phyloP scores from a whole-genome alignment of 768 basidiomycete genomes.

The Pleurotus salmoneostramineus region DNA sequence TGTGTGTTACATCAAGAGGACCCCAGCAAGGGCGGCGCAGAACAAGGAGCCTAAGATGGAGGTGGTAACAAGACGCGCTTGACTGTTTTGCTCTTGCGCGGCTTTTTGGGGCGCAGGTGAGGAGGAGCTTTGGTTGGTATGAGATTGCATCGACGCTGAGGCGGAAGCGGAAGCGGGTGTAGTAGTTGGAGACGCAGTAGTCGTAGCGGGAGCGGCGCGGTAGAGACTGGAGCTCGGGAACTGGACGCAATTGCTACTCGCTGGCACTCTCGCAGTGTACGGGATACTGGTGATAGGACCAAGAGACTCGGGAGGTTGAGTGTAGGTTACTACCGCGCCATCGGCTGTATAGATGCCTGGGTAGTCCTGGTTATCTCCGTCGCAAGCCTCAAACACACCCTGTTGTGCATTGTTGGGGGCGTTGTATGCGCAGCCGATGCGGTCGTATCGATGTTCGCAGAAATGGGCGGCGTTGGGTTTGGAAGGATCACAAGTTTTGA shows the following conservation, averaged over 20 bases:
- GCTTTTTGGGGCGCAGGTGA: too few species aligned
- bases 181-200: background rate
- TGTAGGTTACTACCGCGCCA: constrained; percentile 32
- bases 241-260: constrained; percentile 31
- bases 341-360: constrained; percentile 15
- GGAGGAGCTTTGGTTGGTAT: too few species aligned
- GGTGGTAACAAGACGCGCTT: too few species aligned
- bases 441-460: constrained; percentile 61
- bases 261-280: constrained; percentile 36
- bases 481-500: constrained; percentile 55
- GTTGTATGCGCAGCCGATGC: constrained; percentile 57
- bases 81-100: too few species aligned
- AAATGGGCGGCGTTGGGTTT: constrained; percentile 33
- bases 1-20: too few species aligned
- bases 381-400: constrained; percentile 30
- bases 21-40: too few species aligned
- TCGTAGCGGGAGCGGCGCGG: constrained; percentile 6
- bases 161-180: constrained; percentile 4
- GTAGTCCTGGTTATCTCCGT: constrained; percentile 25
- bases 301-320: constrained; percentile 38
- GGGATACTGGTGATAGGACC: constrained; percentile 38
- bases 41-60: too few species aligned
- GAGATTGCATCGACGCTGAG: background rate
- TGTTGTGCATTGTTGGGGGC: constrained; percentile 49
- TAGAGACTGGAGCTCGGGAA: constrained; percentile 27